Base-by-base conservation (phyloP, 371 early-diverging fungal genomes). In the Mortierella sp. region DNA sequence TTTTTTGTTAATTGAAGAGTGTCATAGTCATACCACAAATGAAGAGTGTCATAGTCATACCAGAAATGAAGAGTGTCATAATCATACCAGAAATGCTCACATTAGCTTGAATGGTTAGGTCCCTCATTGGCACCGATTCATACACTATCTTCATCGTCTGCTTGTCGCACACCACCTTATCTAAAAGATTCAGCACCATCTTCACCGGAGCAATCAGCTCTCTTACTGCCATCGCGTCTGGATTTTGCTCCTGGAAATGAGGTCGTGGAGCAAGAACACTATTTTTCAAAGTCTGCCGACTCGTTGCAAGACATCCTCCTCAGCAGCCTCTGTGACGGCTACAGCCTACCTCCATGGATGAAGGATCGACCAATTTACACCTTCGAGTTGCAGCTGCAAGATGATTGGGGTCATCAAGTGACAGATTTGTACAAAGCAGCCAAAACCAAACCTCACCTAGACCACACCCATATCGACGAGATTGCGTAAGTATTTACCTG, bases 361-460 rank as follows among this genome's bases (percentile, higher is more conserved):
- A 78, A 78, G 60, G 60, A 78, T 28, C 73, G 78, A 16, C 78
- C 77, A 60, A 34, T 45, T 24, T 52, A 78, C 78, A 72, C 63
- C 19, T 78, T 78, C 73, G 44, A 50, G 38, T 38, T 73, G 11
- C 65, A 38, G 68, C 28, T 78, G 2, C 42, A 24, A 19, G 60
- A 78, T 42, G 73, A 73, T 65, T 73, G 78, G 78, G 78, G 78
- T 44, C 73, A 42, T 78, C 38, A 73, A 52, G 73, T 78, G 16
- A 79, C 74, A 70, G 65, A 24, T 28, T 63, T 79, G 47, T 79
- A 79, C 28, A 57, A 74, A 47, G 52, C 68, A 21, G 79, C 79
- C 0, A 79, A 79, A 34, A 31, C 65, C 21, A 79, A 79, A 57
- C 21, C 79, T 74, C 28, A 74, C 74, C 79, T 79, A 28, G 73